Percentiles rank a stretch among this genome's conserved stretches.
phyloP scores from a whole-genome alignment of 2,329 filamentous ascomycete species.

The Chaetomiaceae sp. region DNA sequence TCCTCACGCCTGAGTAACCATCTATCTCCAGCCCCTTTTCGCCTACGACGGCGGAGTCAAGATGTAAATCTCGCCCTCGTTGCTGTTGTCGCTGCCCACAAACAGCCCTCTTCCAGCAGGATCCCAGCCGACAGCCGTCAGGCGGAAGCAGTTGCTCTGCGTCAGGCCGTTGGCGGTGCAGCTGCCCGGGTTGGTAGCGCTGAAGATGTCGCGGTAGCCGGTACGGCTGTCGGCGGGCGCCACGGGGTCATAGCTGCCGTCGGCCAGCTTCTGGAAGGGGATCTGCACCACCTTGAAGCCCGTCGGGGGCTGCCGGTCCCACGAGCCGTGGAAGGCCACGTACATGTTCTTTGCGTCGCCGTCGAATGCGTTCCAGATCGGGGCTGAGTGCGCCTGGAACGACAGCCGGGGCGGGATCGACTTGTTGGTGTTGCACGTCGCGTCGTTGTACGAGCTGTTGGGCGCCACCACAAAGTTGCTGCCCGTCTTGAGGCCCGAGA shows the following conservation, averaged over 20 bases:
- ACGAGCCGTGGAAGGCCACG: constrained; percentile 32
- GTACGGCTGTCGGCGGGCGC: constrained; percentile 29
- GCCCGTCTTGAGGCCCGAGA: constrained; percentile 32
- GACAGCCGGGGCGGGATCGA: constrained; percentile 36
- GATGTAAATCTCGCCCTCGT: constrained; percentile 34
- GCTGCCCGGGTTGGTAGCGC: constrained; percentile 25
- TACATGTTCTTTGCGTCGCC: constrained; percentile 32
- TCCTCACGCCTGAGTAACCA: too few relatives aligned
- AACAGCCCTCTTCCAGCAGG: constrained; percentile 34
- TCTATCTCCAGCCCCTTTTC: too few relatives aligned
- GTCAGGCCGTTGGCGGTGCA: constrained; percentile 35
- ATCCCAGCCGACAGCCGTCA: constrained; percentile 34
- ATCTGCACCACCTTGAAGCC: constrained; percentile 32
- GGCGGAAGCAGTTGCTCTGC: constrained; percentile 34
- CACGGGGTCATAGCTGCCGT: constrained; percentile 31
- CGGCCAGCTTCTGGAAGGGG: constrained; percentile 28
- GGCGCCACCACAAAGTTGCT: constrained; percentile 37
- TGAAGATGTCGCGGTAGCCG: constrained; percentile 31
- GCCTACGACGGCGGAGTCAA: constrained; percentile 18
- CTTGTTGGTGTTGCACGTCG: constrained; percentile 32
- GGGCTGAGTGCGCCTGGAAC: constrained; percentile 32
- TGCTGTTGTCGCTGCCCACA: constrained; percentile 35
- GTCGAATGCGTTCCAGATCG: constrained; percentile 32
- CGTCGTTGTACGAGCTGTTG: constrained; percentile 35
- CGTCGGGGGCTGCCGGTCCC: constrained; percentile 29